Evolutionary conservation across 805 yeast species (phyloP), one percentile per base, ranked within the genome.

Genomic region (Kodamaea lidongshanica): DNA sequence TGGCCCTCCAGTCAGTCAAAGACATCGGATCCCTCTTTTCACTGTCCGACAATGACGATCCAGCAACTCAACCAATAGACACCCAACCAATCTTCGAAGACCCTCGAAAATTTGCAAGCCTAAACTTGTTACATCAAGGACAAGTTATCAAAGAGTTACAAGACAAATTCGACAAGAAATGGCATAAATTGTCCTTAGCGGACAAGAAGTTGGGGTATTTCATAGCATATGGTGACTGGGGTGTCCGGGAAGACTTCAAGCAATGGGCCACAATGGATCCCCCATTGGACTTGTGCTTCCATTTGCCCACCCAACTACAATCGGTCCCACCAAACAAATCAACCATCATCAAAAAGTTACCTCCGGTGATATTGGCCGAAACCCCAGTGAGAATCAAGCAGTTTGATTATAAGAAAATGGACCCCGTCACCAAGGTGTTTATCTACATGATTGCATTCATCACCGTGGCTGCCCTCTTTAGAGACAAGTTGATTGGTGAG

Each of bases 181-280:
- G 94, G 94, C 50, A 51, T 2, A 52, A 59, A 23, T 40, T 79
- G 25, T 61, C 72, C 4, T 37, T 37, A 8, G 65, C 70, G 29
- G 68, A 68, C 30, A 79, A 79, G 46, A 60, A 69, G 38, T 58
- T 79, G 39, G 67, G 74, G 7, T 79, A 74, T 49, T 77, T 67
- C 56, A 65, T 78, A 17, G 67, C 78, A 0, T 82, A 76, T 52
- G 88, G 88, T 2, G 63, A 78, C 27, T 73, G 81, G 67, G 92
- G 87, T 0, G 78, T 75, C 1, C 63, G 94, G 38, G 76, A 71
- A 27, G 70, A 71, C 12, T 68, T 79, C 33, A 54, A 56, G 28
- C 63, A 62, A 39, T 63, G 73, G 60, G 61, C 58, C 34, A 50
- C 62, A n/a, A 39, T 43, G 16, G 52, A 46, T 4, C 50, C 63